Base-by-base conservation (phyloP, 257 asterid species). In the Orobanche coerulescens region DNA sequence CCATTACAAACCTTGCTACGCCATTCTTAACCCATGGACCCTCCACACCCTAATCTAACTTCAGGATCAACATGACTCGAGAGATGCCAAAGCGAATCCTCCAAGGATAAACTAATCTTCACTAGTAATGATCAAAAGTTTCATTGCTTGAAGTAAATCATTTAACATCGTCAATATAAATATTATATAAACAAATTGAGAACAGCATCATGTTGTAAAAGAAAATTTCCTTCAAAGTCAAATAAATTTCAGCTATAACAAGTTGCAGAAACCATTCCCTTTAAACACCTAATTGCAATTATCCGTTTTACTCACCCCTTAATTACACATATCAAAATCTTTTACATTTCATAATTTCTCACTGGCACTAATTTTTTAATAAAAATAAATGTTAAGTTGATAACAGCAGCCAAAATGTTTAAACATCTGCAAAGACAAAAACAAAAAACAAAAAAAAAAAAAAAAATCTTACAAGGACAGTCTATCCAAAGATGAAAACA, bases 401-500 rank as follows among this genome's bases (percentile, higher is more conserved):
- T 6, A 39, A 39, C 2, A 11, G 5, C 11, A 39, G 44, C 5
- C 2, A 13, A 39, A 1, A 39, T 2, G 4, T 2, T 39, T 12
- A 39, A 39, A 2, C 44, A 39, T 39, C n/a, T 39, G 11, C 44
- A 39, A 12, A 39, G 5, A 12, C n/a, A n/a, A n/a, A n/a, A n/a
- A n/a, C n/a, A n/a, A n/a, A n/a, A n/a, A n/a, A n/a, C n/a, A n/a
- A n/a, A n/a, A 12, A 39, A 2, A 39, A 10, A 39, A 12, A 39
- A 2, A 39, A 10, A 39, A 16, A 39, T 10, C 44, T 7, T 39
- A 12, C 44, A 39, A 2, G 44, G n/a, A 39, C 15, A 39, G n/a
- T 39, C 44, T 39, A 39, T 39, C 6, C 11, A 39, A 39, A 39
- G n/a, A 5, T 53, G 55, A 44, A 61, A 30, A 67, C 37, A 65